Evolutionary conservation across 148 eudicot genomes (phyloP), one percentile per base, ranked within the genome.

Genomic region (Silene latifolia): DNA sequence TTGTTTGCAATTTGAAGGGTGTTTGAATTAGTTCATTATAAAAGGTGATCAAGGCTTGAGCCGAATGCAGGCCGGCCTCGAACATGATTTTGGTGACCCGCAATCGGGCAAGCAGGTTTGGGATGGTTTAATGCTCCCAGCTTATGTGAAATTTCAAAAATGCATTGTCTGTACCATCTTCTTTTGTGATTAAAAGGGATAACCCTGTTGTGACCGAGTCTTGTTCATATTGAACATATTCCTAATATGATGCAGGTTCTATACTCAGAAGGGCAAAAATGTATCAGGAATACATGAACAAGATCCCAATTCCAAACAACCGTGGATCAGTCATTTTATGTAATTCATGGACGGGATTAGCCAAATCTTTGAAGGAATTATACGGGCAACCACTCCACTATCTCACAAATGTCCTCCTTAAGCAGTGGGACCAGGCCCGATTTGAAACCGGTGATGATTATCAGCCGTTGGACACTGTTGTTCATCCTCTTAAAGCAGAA

Each of bases 401-500:
- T 73, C 91, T 90, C 72, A 92, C 95, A 46, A 92, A 92, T 65
- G 64, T 85, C 77, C 86, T 70, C 72, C 70, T 93, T 63, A 88
- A 83, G 67, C 78, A 88, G 64, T 86, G 88, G 97, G 98, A 93
- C 74, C 79, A 81, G 46, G 81, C 81, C 65, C 86, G 94, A 80
- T 70, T 86, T 29, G 91, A 88, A 44, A 70, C 80, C 0, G 86
- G 80, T 21, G 86, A 86, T 27, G 90, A 86, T 14, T 72, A 20
- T 47, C 70, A 48, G 66, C 83, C 92, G 9, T 70, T 91, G 80
- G 94, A 93, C 69, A 73, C 78, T 10, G 32, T 87, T 18, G 71
- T 93, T 76, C 94, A 89, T 78, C 98, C 98, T 54, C 69, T 64
- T 62, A 89, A 89, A 82, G 98, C 94, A 2, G 98, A 93, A 83